Evolutionary conservation across 805 yeast genomes (phyloP), one percentile per base, ranked within the genome.

Genomic region (Candida oleophila): DNA sequence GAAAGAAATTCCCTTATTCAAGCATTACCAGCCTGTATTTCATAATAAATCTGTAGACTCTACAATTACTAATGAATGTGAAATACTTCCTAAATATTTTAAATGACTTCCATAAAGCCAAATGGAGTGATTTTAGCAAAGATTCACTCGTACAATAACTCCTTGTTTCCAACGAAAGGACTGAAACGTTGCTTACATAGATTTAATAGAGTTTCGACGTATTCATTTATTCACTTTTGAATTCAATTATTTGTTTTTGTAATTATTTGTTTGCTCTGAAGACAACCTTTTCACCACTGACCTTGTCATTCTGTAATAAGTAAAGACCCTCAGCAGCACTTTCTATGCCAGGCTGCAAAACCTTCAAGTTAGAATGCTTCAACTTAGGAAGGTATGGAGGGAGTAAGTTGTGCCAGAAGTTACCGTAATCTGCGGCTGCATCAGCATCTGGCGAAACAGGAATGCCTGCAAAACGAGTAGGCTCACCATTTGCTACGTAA

Each of bases 251-350:
- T n/a, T n/a, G n/a, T n/a, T 25, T 25, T 25, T 25, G 30, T 25
- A 25, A 7, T 11, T 25, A 25, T 7, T 25, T 25, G 11, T 38
- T 11, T 4, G 41, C 41, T 38, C 69, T 63, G 51, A 71, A 67
- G 5, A 77, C 78, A 46, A 77, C 51, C 58, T 78, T 78, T 50
- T 68, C 73, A 44, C 65, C 77, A 48, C 71, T 62, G 8, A 73
- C 77, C 55, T 74, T 69, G 43, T 65, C 62, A 9, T 62, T 55
- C 47, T 56, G 61, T 44, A 73, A 58, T 53, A 74, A 53, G 2
- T 53, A 53, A 15, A 74, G 55, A 5, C 74, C 78, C 45, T 67
- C 68, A 38, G 71, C 67, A 16, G 50, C 64, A 38, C 59, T 48
- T 22, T 55, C 61, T 18, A 64, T 56, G 7, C 69, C 71, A 4